phyloP scores from a whole-genome alignment of 352 stramenopile species.

The Poterioochromonas sp. region DNA sequence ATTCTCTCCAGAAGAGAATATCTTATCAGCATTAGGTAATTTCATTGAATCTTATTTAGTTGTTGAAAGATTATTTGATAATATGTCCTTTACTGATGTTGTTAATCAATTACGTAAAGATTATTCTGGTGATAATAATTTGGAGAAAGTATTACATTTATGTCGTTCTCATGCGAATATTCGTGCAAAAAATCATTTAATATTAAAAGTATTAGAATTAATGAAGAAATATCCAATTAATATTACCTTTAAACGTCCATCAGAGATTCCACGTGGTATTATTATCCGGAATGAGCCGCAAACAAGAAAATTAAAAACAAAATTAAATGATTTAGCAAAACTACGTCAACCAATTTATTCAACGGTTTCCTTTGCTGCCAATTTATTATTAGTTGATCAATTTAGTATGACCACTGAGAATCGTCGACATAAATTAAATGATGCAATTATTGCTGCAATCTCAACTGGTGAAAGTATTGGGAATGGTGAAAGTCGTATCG shows the following conservation, averaged over 20 bases:
- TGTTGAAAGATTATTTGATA: slow-evolving; percentile 43
- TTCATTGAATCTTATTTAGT: slow-evolving; percentile 18
- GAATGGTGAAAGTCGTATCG: slow-evolving; percentile 20
- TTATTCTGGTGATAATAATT: slow-evolving; percentile 61
- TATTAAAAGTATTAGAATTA: slow-evolving; percentile 24
- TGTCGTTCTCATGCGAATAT: slow-evolving; percentile 80
- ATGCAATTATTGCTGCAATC: slow-evolving; percentile 4
- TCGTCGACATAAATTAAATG: slow-evolving; percentile 1
- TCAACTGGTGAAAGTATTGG: slow-evolving; percentile 31
- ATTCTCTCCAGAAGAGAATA: not conserved
- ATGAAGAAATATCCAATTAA: slow-evolving; percentile 10
- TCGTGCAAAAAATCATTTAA: slow-evolving; percentile 48
- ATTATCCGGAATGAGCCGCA: not conserved
- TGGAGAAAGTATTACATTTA: slow-evolving; percentile 68
- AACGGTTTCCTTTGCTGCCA: slow-evolving; percentile 78
- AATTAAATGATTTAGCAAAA: slow-evolving; percentile 70
- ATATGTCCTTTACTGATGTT: slow-evolving; percentile 57
- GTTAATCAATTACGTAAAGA: slow-evolving; percentile 72
- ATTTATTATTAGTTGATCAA: slow-evolving; percentile 88
- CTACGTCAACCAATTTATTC: slow-evolving; percentile 76
- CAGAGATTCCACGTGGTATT: slow-evolving; percentile 4
- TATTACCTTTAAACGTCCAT: not conserved
- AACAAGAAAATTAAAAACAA: slow-evolving; percentile 54
- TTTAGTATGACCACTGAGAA: slow-evolving; percentile 85
- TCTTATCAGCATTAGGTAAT: not conserved